These are phyloP conservation scores for Trichoderma simmonsii DNA, from an alignment of 2,329 filamentous ascomycete species.

Conservation along the genomic window DNA sequence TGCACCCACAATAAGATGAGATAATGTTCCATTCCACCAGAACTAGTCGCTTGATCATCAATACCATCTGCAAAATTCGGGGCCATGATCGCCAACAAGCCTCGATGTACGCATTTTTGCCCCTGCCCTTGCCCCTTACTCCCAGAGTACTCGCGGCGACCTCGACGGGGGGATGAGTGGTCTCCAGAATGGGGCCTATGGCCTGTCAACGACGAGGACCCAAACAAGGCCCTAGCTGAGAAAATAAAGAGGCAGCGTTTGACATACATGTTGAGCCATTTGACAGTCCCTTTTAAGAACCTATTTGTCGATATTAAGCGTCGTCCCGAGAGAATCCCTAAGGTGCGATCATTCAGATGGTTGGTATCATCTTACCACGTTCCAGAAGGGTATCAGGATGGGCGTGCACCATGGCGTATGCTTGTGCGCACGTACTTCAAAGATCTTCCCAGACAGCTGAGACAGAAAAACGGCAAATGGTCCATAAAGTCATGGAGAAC, in stretches of 20 bases:
- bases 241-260: not conserved
- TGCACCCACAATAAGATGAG: not conserved
- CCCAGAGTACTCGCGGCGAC: not conserved
- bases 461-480: too few species aligned
- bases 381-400: conserved; percentile 4
- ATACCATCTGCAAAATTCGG: not conserved
- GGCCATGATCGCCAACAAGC: not conserved
- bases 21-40: not conserved
- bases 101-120: not conserved
- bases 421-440: not conserved
- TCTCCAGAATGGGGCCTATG: not conserved
- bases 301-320: not conserved
- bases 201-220: not conserved
- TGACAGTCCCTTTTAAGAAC: not conserved
- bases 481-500: not conserved
- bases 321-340: not conserved
- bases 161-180: not conserved
- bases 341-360: not conserved
- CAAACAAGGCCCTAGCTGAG: not conserved
- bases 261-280: not conserved
- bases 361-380: not conserved
- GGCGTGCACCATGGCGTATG: not conserved
- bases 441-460: not conserved
- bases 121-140: not conserved
- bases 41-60: not conserved